Evolutionary conservation across 371 early-diverging fungal genomes (phyloP).

Genomic region (Mucor irregularis): DNA sequence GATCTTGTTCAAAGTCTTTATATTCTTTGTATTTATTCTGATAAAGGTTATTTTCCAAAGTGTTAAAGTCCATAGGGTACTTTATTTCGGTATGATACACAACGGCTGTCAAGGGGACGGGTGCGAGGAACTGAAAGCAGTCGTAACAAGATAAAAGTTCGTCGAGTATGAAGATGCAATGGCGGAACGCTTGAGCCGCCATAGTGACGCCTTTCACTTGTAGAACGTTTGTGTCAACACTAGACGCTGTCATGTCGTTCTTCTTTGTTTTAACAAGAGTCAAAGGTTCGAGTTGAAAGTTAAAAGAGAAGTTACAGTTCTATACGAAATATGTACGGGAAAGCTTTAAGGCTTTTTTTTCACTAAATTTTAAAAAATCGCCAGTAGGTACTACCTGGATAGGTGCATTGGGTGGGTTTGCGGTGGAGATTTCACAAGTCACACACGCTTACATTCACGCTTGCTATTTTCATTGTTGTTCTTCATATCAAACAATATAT

Average conservation of each 20-base stretch:
- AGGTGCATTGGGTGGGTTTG: not conserved
- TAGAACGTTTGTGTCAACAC: not conserved
- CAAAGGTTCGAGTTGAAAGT: no score
- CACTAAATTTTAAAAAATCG: not conserved
- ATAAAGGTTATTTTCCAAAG: constrained; percentile 34
- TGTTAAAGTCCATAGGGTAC: constrained; percentile 44
- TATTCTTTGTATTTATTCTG: constrained; percentile 26
- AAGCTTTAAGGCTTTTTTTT: not conserved
- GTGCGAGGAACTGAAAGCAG: constrained; percentile 35
- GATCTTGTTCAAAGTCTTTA: constrained; percentile 35
- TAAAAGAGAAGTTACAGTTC: no score
- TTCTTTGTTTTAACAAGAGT: not conserved
- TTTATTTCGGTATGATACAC: constrained; percentile 38
- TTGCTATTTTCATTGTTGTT: not conserved
- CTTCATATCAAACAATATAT: not conserved
- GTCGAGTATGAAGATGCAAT: constrained; percentile 36
- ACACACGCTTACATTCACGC: not conserved
- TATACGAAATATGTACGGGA: no score
- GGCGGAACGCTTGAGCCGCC: constrained; percentile 17
- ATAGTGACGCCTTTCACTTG: constrained; percentile 6
- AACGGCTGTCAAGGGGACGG: constrained; percentile 31
- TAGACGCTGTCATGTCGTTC: not conserved
- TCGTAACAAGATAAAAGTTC: constrained; percentile 33
- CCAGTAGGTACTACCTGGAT: not conserved
- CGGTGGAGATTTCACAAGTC: not conserved